Percentiles rank a stretch among this genome's conserved stretches.
Evolutionary conservation across 352 stramenopile species (phyloP).

Genomic region (Pythium volutum): DNA sequence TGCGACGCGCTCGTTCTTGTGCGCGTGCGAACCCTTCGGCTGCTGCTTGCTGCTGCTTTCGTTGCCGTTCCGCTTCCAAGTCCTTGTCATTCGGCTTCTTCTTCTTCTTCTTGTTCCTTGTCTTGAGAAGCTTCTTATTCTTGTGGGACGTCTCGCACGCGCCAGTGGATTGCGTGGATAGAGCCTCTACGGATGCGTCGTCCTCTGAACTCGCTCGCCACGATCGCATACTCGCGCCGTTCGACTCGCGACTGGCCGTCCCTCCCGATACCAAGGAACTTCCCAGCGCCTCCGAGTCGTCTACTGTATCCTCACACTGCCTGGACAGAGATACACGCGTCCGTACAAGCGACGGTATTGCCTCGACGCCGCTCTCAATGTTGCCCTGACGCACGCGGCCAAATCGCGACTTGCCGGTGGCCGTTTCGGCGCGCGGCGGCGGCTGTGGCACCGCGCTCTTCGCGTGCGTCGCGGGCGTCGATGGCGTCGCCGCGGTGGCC

Average conservation of each 20-base stretch:
- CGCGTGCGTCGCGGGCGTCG: background rate
- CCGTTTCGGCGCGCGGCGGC: conserved; percentile 4
- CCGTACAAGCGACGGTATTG: conserved; percentile 24
- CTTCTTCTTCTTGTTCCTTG: conserved; percentile 10
- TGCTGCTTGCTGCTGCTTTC: background rate
- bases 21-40: conserved; percentile 14
- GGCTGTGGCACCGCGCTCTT: conserved; percentile 10
- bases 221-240: background rate
- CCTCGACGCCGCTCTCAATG: background rate
- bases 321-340: conserved; percentile 21
- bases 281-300: background rate
- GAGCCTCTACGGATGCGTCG: background rate
- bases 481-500: background rate
- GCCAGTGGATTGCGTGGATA: background rate
- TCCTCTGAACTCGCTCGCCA: background rate
- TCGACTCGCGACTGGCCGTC: background rate
- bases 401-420: background rate
- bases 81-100: background rate
- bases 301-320: background rate
- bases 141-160: background rate
- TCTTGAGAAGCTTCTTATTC: background rate
- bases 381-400: background rate
- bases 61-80: conserved; percentile 2
- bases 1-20: conserved; percentile 21
- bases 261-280: background rate